phyloP scores from a whole-genome alignment of 106 monocot species.

The Allium sativum region DNA sequence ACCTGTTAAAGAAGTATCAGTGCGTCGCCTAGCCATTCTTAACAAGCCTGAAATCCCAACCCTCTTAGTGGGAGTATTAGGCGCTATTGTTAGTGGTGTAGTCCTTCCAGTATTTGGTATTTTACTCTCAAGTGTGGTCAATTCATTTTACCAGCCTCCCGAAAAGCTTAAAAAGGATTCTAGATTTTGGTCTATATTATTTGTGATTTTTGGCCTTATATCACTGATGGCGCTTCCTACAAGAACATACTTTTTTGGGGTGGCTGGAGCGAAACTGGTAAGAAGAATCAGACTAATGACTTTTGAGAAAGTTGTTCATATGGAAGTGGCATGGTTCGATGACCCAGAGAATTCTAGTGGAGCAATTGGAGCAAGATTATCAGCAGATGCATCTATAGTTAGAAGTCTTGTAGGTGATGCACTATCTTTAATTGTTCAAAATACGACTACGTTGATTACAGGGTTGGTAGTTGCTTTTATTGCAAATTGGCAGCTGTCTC shows the following conservation, averaged over 20 bases:
- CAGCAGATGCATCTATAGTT: slow-evolving; percentile 27
- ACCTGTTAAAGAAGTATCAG: slow-evolving; percentile 15
- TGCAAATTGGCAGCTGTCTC: slow-evolving; percentile 24
- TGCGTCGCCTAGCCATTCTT: slow-evolving; percentile 19
- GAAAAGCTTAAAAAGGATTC: slow-evolving; percentile 24
- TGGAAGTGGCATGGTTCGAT: slow-evolving; percentile 42
- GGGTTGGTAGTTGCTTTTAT: slow-evolving; percentile 28
- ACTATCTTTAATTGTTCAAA: slow-evolving; percentile 25
- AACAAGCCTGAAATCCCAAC: slow-evolving; percentile 30
- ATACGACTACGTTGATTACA: slow-evolving; percentile 15
- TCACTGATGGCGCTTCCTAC: slow-evolving; percentile 12
- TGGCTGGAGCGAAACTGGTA: slow-evolving; percentile 32
- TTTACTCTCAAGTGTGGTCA: slow-evolving; percentile 12
- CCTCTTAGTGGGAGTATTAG: slow-evolving; percentile 11
- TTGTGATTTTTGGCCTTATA: slow-evolving; percentile 10
- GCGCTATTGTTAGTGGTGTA: slow-evolving; percentile 17
- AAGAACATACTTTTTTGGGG: slow-evolving; percentile 26
- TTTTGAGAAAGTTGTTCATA: slow-evolving; percentile 32
- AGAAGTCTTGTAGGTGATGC: slow-evolving; percentile 34
- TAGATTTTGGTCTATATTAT: slow-evolving; percentile 20
- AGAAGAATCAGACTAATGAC: slow-evolving; percentile 27
- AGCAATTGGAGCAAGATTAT: slow-evolving; percentile 30
- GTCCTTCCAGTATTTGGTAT: slow-evolving; percentile 20
- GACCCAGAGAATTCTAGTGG: slow-evolving; percentile 27
- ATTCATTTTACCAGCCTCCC: slow-evolving; percentile 23